A percentile compares a stretch with the other conserved stretches of the same genome.
phyloP scores from a whole-genome alignment of 495 filamentous ascomycete genomes.

The Tuber aestivum region DNA sequence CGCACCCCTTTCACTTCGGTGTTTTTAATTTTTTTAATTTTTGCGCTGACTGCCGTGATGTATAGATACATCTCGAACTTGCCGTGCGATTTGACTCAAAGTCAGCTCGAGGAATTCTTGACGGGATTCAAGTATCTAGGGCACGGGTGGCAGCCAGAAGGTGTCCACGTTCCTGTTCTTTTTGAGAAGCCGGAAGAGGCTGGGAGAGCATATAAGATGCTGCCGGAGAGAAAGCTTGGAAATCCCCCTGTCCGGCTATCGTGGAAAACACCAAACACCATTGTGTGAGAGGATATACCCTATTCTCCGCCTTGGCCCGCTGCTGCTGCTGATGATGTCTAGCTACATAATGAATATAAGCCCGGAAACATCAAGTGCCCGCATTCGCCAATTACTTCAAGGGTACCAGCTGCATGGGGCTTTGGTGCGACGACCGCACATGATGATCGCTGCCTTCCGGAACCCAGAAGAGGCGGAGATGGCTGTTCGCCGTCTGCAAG shows the following conservation, averaged over 20 bases:
- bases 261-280: background rate
- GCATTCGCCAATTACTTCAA: background rate
- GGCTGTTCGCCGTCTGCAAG: background rate
- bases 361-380: background rate
- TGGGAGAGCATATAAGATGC: background rate
- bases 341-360: background rate
- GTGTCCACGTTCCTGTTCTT: background rate
- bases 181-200: background rate
- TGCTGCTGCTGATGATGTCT: background rate
- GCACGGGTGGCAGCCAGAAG: background rate
- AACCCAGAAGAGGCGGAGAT: background rate
- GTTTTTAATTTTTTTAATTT: too few species aligned
- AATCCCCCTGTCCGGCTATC: background rate
- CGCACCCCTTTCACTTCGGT: background rate
- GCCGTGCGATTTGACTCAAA: background rate
- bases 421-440: slow-evolving; percentile 1
- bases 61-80: background rate
- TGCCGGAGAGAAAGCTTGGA: background rate
- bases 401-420: background rate
- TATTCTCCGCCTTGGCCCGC: background rate
- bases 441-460: slow-evolving; percentile 1
- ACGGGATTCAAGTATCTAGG: background rate
- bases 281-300: background rate
- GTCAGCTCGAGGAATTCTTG: background rate
- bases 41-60: background rate